Base-by-base conservation (phyloP, 208 protist genomes). In the Acanthamoeba healyi region DNA sequence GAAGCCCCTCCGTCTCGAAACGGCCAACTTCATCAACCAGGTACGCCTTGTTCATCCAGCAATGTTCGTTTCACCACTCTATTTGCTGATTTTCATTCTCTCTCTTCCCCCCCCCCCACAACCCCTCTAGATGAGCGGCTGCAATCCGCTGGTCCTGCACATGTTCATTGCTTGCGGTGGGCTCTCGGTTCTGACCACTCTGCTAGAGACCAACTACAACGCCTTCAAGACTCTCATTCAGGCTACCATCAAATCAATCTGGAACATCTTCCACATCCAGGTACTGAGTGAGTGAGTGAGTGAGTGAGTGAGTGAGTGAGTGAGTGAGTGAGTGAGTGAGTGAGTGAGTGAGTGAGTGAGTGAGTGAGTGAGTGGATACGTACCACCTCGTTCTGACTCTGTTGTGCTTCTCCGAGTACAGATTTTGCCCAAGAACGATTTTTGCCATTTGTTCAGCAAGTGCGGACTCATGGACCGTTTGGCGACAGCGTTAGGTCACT, bases 81-180 rank as follows among this genome's bases (percentile, higher is more conserved):
- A n/a, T n/a, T n/a, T n/a, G n/a, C n/a, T n/a, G n/a, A n/a, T n/a
- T n/a, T n/a, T n/a, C n/a, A n/a, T n/a, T n/a, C n/a, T n/a, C n/a
- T n/a, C n/a, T n/a, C n/a, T n/a, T n/a, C 67, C 44, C 58, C 34
- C 12, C 4, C 26, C 29, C 26, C 26, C 29, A 72, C 26, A 4
- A 19, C 49, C 49, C 49, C 14, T 72, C 34, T 10, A 93, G 67
- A 93, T 93, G 58, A 82, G 89, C 42, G 46, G 44, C 22, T 82
- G 65, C 89, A 93, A 93, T 40, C 89, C 89, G 63, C 56, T 97
- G 2, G 97, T 97, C 7, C 26, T 98, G 29, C 96, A 98, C 84
- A 98, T 98, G 97, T 98, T 98, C 70, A 97, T 98, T 36, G 97
- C 96, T 2, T 98, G 96, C 84, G 89, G 96, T 29, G 97, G 97